Conservation (phyloP, 1,139 yeast species). For the Saccharomyces hybrid region DNA sequence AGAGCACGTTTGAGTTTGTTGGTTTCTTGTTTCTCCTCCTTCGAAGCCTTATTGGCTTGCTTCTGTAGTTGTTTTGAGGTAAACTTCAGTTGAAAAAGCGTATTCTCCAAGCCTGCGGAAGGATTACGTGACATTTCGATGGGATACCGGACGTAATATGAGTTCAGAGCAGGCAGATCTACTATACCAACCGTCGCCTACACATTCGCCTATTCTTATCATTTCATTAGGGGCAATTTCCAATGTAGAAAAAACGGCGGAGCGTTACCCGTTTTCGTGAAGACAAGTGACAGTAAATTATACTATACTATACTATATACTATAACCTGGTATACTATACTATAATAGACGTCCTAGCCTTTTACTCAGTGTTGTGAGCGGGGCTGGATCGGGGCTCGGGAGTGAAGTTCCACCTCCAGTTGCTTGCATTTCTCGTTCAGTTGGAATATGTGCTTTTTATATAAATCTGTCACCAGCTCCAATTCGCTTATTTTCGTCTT, state of each 20-base stretch:
- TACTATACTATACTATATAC: not conserved
- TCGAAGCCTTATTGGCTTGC: constrained; percentile 85
- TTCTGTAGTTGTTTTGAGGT: constrained; percentile 88
- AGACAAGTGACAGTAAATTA: not conserved
- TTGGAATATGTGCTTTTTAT: constrained; percentile 73
- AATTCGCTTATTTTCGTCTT: constrained; percentile 77
- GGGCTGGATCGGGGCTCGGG: not conserved
- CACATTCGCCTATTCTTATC: not conserved
- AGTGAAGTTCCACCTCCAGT: constrained; percentile 15
- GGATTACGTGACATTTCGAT: constrained; percentile 27
- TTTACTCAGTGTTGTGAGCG: constrained; percentile 2
- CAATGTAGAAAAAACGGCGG: not conserved
- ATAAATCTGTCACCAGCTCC: constrained; percentile 82
- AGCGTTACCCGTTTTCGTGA: not conserved
- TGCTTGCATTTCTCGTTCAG: constrained; percentile 41
- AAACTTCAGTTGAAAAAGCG: constrained; percentile 44
- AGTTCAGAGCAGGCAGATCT: not conserved
- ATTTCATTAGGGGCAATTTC: not conserved
- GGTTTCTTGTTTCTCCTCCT: constrained; percentile 82
- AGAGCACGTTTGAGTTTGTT: constrained; percentile 71
- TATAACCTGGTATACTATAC: not conserved
- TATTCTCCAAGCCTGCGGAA: constrained; percentile 30
- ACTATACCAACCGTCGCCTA: not conserved
- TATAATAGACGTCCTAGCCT: constrained; percentile 1
- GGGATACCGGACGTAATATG: not conserved